Base-by-base conservation (phyloP, 306 rosid species). In the Amphicarpaea edgeworthii region DNA sequence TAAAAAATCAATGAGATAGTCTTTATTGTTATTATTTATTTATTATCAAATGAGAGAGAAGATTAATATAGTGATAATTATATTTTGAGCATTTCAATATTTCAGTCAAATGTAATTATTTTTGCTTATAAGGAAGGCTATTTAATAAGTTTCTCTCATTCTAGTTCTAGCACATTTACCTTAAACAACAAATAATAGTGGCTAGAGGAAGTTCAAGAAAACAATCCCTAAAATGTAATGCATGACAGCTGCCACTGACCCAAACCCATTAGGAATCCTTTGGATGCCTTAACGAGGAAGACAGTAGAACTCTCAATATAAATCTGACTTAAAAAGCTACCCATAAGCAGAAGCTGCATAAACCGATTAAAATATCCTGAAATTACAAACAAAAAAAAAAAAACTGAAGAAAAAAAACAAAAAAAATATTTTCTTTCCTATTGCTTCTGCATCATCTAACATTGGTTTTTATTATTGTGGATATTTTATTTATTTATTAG, bases 401-500 rank as follows among this genome's bases (percentile, higher is more conserved):
- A 12, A 54, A 21, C 0, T n/a, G n/a, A n/a, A n/a, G n/a, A n/a
- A n/a, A 47, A 14, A 28, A 12, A 54, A 21, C 0, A 14, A 21
- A 12, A 12, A 12, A 26, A 58, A 24, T 58, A 58, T 26, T 26
- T 12, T 26, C n/a, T 6, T 11, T 28, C 12, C 20, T 26, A 15
- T 58, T 58, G 65, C 41, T 14, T 58, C 64, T 26, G 41, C 19
- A 15, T n/a, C n/a, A n/a, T n/a, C n/a, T 28, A 23, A 4, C 26
- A 51, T 51, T 51, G 58, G 7, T 51, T 51, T 49, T 8, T 58
- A 26, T 15, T 28, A 15, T 28, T 58, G 20, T 8, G 1, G 41
- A 58, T 58, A 26, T 21, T 55, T 55, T 57, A 58, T 58, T 58
- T 58, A 58, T 58, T 30, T 58, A 12, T 58, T 28, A 14, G 20